These are phyloP conservation scores for Termitomyces sp. DNA, from an alignment of 768 basidiomycete genomes.

Conservation along the genomic window DNA sequence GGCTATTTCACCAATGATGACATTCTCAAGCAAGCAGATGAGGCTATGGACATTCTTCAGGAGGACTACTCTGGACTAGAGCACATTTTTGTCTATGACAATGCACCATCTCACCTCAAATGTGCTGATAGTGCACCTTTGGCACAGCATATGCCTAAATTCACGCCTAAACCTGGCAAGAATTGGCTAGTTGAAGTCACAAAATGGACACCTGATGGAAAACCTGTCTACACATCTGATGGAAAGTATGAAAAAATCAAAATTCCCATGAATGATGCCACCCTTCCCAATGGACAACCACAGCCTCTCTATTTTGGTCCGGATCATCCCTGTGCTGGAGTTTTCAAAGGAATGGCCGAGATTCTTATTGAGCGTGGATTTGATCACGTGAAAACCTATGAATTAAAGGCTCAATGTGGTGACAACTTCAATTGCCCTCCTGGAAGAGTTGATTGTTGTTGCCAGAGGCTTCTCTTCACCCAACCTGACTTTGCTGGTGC, in stretches of 20 bases:
- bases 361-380: slow-evolving; percentile 29
- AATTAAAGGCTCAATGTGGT: neutral
- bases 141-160: slow-evolving; percentile 2
- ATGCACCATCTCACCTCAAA: slow-evolving; percentile 11
- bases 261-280: neutral
- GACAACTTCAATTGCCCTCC: too few relatives aligned
- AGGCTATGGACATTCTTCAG: slow-evolving; percentile 26
- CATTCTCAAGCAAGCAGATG: slow-evolving; percentile 23
- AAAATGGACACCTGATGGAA: slow-evolving; percentile 20
- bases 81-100: slow-evolving; percentile 19
- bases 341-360: slow-evolving; percentile 40
- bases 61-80: neutral
- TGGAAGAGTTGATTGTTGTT: slow-evolving; percentile 30
- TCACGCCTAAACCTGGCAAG: neutral
- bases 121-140: slow-evolving; percentile 2
- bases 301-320: neutral
- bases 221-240: slow-evolving; percentile 14
- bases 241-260: neutral
- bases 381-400: too few relatives aligned
- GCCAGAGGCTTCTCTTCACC: slow-evolving; percentile 32
- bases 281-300: slow-evolving; percentile 22
- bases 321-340: slow-evolving; percentile 18
- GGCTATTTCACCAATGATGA: slow-evolving; percentile 14
- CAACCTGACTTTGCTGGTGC: slow-evolving; percentile 39
- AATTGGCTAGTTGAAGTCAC: slow-evolving; percentile 23